Percentiles rank a stretch among this genome's conserved stretches.
Evolutionary conservation across 495 filamentous ascomycete species (phyloP).

Genomic region (Xylaria flabelliformis): DNA sequence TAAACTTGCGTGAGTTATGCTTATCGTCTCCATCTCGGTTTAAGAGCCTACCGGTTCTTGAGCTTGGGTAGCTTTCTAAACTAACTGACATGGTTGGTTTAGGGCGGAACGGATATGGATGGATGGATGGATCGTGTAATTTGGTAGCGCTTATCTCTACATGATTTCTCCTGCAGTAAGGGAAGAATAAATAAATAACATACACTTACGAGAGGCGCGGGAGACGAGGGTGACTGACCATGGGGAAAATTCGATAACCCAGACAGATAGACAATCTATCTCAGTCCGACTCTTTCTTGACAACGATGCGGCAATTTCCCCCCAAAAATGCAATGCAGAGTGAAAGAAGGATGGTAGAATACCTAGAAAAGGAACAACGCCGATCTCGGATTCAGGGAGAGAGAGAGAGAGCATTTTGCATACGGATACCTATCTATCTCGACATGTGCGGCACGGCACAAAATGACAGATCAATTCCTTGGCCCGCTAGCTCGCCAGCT

Average conservation of each 20-base stretch:
- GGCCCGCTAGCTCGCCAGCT: not conserved
- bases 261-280: no score
- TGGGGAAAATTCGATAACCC: not conserved
- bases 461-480: not conserved
- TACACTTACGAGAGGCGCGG: not conserved
- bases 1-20: not conserved
- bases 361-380: not conserved
- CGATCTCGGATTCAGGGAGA: not conserved
- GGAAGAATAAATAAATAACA: not conserved
- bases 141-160: not conserved
- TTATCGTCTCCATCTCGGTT: not conserved
- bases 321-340: not conserved
- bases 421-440: not conserved
- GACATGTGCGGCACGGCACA: not conserved
- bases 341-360: not conserved
- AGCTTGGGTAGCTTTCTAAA: not conserved
- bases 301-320: no score
- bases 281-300: no score
- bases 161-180: not conserved
- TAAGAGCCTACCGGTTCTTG: not conserved
- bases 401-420: not conserved
- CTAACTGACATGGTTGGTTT: not conserved
- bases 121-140: no score
- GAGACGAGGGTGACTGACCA: not conserved
- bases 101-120: not conserved